Conservation (phyloP, 106 monocot species). For the Dendrobium catenatum region DNA sequence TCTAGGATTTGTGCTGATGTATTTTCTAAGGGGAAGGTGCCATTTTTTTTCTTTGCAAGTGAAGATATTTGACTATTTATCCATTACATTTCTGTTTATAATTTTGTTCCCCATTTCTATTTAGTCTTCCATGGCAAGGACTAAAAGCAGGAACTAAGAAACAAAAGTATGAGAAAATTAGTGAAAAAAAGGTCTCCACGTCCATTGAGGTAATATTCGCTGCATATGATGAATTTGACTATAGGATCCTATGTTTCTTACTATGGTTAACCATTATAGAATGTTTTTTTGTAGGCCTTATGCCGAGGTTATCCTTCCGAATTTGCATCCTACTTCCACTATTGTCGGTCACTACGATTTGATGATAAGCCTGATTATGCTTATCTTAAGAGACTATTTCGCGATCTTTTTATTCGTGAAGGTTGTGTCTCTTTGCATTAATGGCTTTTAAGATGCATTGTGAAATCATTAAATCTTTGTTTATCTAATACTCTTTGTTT, state of each 20-base stretch:
- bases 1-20: conserved; percentile 47
- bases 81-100: neutral
- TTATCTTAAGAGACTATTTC: conserved; percentile 63
- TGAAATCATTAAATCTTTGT: neutral
- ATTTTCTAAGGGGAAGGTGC: conserved; percentile 44
- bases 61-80: neutral
- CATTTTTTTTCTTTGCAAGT: neutral
- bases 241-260: neutral
- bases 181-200: conserved; percentile 54
- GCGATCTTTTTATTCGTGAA: conserved; percentile 62
- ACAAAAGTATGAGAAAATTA: conserved; percentile 66
- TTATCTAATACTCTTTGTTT: neutral
- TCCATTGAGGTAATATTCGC: conserved; percentile 39
- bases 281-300: conserved; percentile 32
- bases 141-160: conserved; percentile 72
- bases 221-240: neutral
- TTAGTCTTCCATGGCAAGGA: conserved; percentile 87
- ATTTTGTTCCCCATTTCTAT: neutral
- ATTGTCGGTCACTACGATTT: conserved; percentile 62
- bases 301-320: conserved; percentile 62
- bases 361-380: conserved; percentile 76
- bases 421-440: conserved; percentile 20
- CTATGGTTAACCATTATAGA: neutral
- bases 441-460: neutral
- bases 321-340: conserved; percentile 72